phyloP scores from a whole-genome alignment of 768 basidiomycete genomes.

The Hortiboletus campestris region DNA sequence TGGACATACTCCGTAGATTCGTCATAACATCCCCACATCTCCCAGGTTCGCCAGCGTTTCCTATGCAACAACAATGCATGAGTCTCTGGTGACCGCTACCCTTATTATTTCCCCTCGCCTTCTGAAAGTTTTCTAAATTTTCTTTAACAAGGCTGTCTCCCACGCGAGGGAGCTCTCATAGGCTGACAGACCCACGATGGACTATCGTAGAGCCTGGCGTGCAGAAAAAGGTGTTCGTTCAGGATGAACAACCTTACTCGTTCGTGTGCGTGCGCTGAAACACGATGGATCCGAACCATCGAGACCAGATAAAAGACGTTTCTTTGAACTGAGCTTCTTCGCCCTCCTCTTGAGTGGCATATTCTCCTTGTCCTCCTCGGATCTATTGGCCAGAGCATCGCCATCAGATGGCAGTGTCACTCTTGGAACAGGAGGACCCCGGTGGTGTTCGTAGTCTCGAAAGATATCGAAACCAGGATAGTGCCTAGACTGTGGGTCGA shows the following conservation, averaged over 20 bases:
- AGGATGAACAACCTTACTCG: slow-evolving; percentile 5
- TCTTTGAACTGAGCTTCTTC: slow-evolving; percentile 38
- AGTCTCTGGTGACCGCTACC: not conserved
- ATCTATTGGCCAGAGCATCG: slow-evolving; percentile 7
- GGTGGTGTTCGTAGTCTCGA: slow-evolving; percentile 38
- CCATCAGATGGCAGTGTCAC: slow-evolving; percentile 1
- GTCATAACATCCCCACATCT: not conserved
- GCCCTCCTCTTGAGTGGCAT: slow-evolving; percentile 45
- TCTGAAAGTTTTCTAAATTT: not conserved
- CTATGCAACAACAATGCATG: slow-evolving; percentile 5
- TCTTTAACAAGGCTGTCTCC: not conserved
- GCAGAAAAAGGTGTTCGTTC: slow-evolving; percentile 17
- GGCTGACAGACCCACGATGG: not conserved
- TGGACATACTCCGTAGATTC: slow-evolving; percentile 24
- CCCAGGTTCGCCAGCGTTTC: not conserved
- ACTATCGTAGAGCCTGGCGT: slow-evolving; percentile 21
- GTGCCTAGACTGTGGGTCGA: slow-evolving; percentile 56
- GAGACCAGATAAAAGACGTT: slow-evolving; percentile 9
- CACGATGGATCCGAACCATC: slow-evolving; percentile 2
- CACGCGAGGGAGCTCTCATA: not conserved
- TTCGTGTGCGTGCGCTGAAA: slow-evolving; percentile 3
- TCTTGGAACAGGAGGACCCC: slow-evolving; percentile 1
- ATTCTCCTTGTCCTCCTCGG: slow-evolving; percentile 60
- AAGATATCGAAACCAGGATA: slow-evolving; percentile 67
- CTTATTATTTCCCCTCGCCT: not conserved